Conservation (phyloP, 805 yeast genomes). For the Cyberlindnera xylosilytica region DNA sequence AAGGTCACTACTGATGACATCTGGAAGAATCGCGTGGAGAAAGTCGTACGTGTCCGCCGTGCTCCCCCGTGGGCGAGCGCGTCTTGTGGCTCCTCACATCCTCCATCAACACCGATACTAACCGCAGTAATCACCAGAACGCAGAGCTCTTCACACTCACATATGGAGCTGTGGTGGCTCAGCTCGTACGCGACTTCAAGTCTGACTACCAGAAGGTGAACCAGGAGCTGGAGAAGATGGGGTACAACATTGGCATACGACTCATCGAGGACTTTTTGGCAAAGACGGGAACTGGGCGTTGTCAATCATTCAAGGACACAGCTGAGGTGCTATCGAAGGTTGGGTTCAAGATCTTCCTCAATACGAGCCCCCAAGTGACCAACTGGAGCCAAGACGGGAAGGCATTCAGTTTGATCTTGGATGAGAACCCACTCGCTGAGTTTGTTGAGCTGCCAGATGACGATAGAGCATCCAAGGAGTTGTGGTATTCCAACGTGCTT, state of each 20-base stretch:
- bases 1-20: conserved; percentile 75
- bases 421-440: conserved; percentile 89
- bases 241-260: conserved; percentile 89
- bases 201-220: conserved; percentile 78
- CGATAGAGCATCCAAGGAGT: conserved; percentile 59
- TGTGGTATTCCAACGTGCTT: conserved; percentile 91
- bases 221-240: conserved; percentile 85
- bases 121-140: conserved; percentile 41
- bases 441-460: conserved; percentile 93
- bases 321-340: conserved; percentile 82
- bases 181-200: conserved; percentile 78
- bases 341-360: conserved; percentile 88
- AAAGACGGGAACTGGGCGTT: conserved; percentile 80
- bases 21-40: conserved; percentile 86
- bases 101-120: neutral
- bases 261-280: conserved; percentile 92
- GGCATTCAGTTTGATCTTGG: conserved; percentile 66
- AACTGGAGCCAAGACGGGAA: conserved; percentile 78
- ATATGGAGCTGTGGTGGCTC: conserved; percentile 91
- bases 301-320: conserved; percentile 76
- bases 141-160: conserved; percentile 93
- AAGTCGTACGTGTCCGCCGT: conserved; percentile 55
- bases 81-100: too few species aligned
- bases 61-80: neutral
- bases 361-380: conserved; percentile 70